phyloP scores from a whole-genome alignment of 2,329 filamentous ascomycete genomes.

The Stemphylium beticola region DNA sequence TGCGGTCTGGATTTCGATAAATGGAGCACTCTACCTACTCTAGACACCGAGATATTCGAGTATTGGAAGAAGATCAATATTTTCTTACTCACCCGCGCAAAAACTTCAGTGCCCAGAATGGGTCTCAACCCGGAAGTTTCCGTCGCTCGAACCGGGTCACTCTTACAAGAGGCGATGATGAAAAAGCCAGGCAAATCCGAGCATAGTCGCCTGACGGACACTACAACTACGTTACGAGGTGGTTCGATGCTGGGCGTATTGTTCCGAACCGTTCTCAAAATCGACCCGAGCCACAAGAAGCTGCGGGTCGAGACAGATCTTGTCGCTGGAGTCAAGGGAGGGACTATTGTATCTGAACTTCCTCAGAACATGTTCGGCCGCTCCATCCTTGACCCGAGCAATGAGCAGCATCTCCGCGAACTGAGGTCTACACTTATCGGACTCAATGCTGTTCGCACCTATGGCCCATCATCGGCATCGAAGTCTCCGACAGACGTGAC shows the following conservation, averaged over 20 bases:
- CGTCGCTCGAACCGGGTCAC: not conserved
- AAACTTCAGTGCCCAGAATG: too few species aligned
- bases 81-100: not conserved
- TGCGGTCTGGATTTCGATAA: not conserved
- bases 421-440: too few species aligned
- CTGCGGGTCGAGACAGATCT: not conserved
- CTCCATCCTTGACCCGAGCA: not conserved
- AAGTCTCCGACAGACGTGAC: too few species aligned
- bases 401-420: not conserved
- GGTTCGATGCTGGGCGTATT: not conserved
- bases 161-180: not conserved
- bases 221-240: not conserved
- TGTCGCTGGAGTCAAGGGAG: not conserved
- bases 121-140: not conserved
- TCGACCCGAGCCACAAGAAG: not conserved
- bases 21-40: not conserved
- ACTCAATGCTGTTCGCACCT: too few species aligned
- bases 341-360: not conserved
- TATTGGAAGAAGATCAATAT: not conserved
- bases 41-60: not conserved
- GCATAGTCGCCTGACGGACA: not conserved
- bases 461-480: too few species aligned
- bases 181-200: not conserved
- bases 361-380: not conserved
- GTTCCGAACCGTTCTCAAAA: not conserved